These are phyloP conservation scores for Elsinoe australis DNA, from an alignment of 2,329 filamentous ascomycete genomes.

Conservation along the genomic window DNA sequence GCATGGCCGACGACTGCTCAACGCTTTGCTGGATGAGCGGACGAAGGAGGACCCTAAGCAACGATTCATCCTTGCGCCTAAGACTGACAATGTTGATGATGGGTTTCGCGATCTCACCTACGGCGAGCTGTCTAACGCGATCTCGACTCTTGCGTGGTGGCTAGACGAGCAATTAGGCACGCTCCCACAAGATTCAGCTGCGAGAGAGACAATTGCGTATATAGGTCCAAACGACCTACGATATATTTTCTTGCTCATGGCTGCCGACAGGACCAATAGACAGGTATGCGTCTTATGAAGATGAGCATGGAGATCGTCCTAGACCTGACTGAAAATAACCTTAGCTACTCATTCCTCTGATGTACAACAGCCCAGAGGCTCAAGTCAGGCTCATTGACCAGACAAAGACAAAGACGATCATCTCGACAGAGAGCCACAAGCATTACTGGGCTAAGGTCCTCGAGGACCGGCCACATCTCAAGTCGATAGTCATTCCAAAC, in stretches of 20 bases:
- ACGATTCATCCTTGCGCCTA: not conserved
- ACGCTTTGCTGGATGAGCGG: not conserved
- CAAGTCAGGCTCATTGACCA: constrained; percentile 18
- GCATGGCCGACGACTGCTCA: not conserved
- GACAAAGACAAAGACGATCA: constrained; percentile 1
- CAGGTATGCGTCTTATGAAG: not conserved
- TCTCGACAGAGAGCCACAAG: constrained; percentile 11
- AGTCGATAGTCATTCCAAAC: constrained; percentile 16
- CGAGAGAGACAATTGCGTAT: constrained; percentile 18
- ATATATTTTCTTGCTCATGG: constrained; percentile 18
- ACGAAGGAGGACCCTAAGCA: not conserved
- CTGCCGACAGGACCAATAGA: constrained; percentile 18
- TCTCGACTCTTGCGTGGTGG: constrained; percentile 20
- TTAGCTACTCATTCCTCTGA: constrained; percentile 16
- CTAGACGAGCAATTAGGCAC: constrained; percentile 19
- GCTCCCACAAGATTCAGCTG: not conserved
- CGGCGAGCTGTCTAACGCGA: constrained; percentile 16
- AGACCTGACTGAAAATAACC: too few relatives aligned
- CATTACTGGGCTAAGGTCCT: constrained; percentile 11
- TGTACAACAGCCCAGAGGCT: constrained; percentile 19
- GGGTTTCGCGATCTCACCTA: constrained; percentile 20
- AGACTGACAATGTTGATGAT: not conserved
- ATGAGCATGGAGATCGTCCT: too few relatives aligned
- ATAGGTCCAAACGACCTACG: constrained; percentile 20
- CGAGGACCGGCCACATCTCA: not conserved